phyloP scores from a whole-genome alignment of 169 alveolate genomes.

The Cryptosporidium ubiquitum region DNA sequence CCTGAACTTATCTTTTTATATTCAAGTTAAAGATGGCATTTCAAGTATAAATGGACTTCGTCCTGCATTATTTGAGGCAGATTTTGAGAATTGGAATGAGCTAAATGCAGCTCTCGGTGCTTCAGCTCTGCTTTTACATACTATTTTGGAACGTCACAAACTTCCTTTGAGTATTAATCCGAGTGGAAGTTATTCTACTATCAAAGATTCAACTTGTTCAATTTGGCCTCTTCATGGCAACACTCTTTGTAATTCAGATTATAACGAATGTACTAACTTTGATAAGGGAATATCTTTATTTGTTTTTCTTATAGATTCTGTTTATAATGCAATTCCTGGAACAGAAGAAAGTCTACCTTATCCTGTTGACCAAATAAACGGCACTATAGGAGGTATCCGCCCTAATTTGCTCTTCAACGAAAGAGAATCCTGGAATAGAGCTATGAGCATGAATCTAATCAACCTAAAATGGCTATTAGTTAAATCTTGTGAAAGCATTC shows the following conservation, averaged over 20 bases:
- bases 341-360: constrained; percentile 15
- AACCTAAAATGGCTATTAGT: constrained; percentile 42
- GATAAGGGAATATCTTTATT: constrained; percentile 17
- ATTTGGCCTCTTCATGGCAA: constrained; percentile 48
- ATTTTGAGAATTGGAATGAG: constrained; percentile 57
- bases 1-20: constrained; percentile 29
- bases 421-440: constrained; percentile 36
- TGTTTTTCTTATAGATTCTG: background rate
- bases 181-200: constrained; percentile 55
- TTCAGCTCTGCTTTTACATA: constrained; percentile 2
- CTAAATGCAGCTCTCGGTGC: constrained; percentile 36
- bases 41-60: constrained; percentile 25
- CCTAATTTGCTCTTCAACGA: constrained; percentile 36
- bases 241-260: constrained; percentile 35
- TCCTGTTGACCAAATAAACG: background rate
- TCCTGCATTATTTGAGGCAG: background rate
- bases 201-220: background rate
- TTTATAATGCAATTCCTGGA: background rate
- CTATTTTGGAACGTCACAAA: constrained; percentile 19
- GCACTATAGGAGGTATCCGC: constrained; percentile 1
- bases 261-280: constrained; percentile 31
- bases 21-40: constrained; percentile 11
- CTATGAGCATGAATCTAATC: constrained; percentile 47
- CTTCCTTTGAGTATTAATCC: constrained; percentile 6
- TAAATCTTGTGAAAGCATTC: background rate